Evolutionary conservation across 2,329 filamentous ascomycete genomes (phyloP).

Genomic region (Phyllosticta citribraziliensis): DNA sequence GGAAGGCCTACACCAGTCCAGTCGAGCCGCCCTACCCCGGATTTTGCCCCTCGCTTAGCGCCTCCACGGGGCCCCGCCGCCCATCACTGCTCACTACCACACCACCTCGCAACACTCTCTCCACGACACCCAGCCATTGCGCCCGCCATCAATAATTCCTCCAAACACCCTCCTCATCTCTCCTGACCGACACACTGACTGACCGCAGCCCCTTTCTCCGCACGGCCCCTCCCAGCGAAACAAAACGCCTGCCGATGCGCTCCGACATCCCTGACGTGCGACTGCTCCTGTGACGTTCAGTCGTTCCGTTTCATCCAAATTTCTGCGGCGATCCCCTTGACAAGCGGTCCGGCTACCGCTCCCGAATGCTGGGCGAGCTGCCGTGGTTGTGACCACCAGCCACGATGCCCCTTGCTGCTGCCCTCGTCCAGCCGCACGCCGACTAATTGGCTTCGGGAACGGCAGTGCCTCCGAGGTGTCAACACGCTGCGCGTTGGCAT

Average conservation of each 20-base stretch:
- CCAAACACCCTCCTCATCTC: not conserved
- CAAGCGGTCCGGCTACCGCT: not conserved
- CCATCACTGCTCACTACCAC: not conserved
- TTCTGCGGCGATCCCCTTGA: not conserved
- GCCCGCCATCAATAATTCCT: not conserved
- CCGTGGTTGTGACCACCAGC: not conserved
- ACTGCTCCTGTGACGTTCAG: not conserved
- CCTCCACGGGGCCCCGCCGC: not conserved
- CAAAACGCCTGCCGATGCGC: not conserved
- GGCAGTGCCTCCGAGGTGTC: not conserved
- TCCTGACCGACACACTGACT: not conserved
- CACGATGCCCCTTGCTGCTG: not conserved
- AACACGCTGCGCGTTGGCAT: not conserved
- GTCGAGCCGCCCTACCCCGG: not conserved
- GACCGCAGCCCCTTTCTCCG: not conserved
- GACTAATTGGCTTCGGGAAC: not conserved
- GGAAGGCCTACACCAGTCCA: not conserved
- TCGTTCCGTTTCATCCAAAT: not conserved
- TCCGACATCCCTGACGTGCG: not conserved
- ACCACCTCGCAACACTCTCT: not conserved
- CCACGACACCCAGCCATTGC: not conserved
- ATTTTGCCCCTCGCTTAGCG: not conserved
- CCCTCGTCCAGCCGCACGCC: not conserved
- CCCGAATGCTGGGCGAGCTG: not conserved
- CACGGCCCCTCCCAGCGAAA: not conserved